phyloP scores from a whole-genome alignment of 371 early-diverging fungal genomes.

The Zychaea mexicana region DNA sequence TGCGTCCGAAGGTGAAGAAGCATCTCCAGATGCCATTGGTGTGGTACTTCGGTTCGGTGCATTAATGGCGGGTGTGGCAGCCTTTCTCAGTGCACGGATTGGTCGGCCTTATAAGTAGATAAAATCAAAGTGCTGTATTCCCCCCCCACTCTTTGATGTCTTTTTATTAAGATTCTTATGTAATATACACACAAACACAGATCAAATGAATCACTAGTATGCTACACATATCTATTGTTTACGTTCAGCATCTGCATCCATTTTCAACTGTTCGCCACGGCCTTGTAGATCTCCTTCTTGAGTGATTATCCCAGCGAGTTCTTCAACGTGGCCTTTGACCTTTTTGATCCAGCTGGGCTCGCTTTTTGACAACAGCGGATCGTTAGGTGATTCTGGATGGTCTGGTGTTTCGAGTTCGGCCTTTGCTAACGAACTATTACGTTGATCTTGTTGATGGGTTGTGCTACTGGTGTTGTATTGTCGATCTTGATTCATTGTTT shows the following conservation, averaged over 20 bases:
- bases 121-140: too few species aligned
- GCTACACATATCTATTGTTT: neutral
- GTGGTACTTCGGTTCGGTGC: slow-evolving; percentile 65
- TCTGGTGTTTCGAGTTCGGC: neutral
- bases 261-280: slow-evolving; percentile 4
- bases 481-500: neutral
- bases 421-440: neutral
- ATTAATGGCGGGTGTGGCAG: slow-evolving; percentile 65
- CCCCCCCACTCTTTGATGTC: neutral
- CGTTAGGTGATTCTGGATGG: neutral
- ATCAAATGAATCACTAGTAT: neutral
- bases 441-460: neutral
- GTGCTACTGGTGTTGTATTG: neutral
- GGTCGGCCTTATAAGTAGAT: slow-evolving; percentile 7
- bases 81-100: slow-evolving; percentile 42
- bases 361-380: neutral
- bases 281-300: slow-evolving; percentile 5
- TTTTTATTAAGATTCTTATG: neutral
- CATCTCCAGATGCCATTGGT: slow-evolving; percentile 59
- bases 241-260: neutral
- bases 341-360: neutral
- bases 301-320: neutral
- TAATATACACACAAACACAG: neutral
- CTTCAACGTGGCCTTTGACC: neutral
- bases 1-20: slow-evolving; percentile 15